phyloP scores from a whole-genome alignment of 2,329 filamentous ascomycete genomes.

The Eutypella sp. region DNA sequence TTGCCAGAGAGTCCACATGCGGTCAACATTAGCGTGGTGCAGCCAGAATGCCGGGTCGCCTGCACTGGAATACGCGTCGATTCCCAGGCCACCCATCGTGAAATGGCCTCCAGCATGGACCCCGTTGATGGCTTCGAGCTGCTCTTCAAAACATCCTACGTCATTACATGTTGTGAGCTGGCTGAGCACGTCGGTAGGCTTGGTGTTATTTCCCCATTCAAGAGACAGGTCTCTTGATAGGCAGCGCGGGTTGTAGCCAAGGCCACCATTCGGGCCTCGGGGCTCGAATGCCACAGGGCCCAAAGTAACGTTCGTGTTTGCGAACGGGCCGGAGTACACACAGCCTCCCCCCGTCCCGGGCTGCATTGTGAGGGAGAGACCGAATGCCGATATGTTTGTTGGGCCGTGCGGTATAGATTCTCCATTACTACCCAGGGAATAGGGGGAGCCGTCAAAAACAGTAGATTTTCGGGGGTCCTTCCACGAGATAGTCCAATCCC shows the following conservation, averaged over 20 bases:
- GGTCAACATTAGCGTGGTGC: not conserved
- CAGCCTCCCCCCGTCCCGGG: constrained; percentile 46
- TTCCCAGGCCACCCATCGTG: constrained; percentile 13
- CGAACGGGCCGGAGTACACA: constrained; percentile 37
- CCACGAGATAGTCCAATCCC: constrained; percentile 22
- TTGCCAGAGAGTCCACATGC: not conserved
- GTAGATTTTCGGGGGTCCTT: constrained; percentile 11
- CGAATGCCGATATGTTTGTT: no score
- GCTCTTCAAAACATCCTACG: no score
- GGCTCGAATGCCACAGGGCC: constrained; percentile 18
- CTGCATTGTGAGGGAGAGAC: no score
- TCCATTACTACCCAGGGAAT: no score
- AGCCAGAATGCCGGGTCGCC: not conserved
- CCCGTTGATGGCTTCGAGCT: no score
- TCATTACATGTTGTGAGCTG: no score
- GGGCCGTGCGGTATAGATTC: no score
- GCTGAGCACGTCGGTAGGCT: no score
- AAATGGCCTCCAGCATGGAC: no score
- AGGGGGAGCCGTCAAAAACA: constrained; percentile 26
- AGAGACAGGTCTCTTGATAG: no score
- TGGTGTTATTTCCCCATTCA: no score
- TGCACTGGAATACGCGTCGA: not conserved
- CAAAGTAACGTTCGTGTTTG: constrained; percentile 24
- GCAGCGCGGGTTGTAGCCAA: constrained; percentile 8
- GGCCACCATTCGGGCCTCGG: constrained; percentile 10